Evolutionary conservation across 1,139 yeast genomes (phyloP).

Genomic region (Scheffersomyces segobiensis): DNA sequence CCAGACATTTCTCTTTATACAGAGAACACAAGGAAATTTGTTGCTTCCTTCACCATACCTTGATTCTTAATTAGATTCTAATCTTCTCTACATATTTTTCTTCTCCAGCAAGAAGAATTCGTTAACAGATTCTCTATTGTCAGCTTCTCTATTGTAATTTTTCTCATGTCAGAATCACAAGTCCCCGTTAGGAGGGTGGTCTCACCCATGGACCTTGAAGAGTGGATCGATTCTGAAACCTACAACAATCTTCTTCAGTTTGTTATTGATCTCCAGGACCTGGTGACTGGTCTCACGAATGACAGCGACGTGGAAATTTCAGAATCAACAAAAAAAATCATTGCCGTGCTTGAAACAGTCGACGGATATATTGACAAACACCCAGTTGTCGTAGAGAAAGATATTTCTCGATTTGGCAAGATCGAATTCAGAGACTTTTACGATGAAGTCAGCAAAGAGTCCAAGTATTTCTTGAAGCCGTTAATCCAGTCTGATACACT

Average conservation of each 20-base stretch:
- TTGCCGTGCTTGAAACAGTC: constrained; percentile 47
- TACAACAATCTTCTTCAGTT: constrained; percentile 55
- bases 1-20: neutral
- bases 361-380: constrained; percentile 46
- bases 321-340: constrained; percentile 28
- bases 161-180: neutral
- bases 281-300: constrained; percentile 67
- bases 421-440: constrained; percentile 83
- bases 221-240: constrained; percentile 60
- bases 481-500: constrained; percentile 12
- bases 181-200: constrained; percentile 57
- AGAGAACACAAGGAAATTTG: neutral
- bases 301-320: constrained; percentile 32
- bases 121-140: neutral
- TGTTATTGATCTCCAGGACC: constrained; percentile 56
- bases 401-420: constrained; percentile 87
- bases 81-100: neutral
- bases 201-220: constrained; percentile 58
- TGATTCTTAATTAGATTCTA: neutral
- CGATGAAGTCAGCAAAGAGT: constrained; percentile 54
- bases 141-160: neutral
- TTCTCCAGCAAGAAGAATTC: neutral
- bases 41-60: neutral
- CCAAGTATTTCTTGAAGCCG: constrained; percentile 23
- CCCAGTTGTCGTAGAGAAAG: constrained; percentile 69